A percentile compares a stretch with the other conserved stretches of the same genome.
These are phyloP conservation scores for Boletus eberwhitei DNA, from an alignment of 768 basidiomycete genomes.

Conservation along the genomic window DNA sequence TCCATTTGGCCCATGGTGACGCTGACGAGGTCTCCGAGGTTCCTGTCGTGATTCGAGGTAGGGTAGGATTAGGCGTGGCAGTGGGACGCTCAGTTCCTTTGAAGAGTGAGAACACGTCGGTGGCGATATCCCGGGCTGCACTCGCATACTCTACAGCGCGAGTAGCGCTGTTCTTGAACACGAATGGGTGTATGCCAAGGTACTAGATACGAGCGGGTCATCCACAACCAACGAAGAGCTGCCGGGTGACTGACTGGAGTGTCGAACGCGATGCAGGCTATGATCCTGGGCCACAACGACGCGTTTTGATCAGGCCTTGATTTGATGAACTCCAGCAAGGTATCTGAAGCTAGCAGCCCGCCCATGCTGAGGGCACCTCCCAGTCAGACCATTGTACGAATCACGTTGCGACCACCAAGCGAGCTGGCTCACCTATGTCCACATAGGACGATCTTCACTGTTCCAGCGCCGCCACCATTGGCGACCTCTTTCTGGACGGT, in stretches of 20 bases:
- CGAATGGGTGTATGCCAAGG: slow-evolving; percentile 78
- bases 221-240: background rate
- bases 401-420: background rate
- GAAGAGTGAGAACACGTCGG: slow-evolving; percentile 56
- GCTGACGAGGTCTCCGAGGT: slow-evolving; percentile 14
- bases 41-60: slow-evolving; percentile 32
- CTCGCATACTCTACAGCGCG: slow-evolving; percentile 71
- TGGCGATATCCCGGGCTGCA: slow-evolving; percentile 60
- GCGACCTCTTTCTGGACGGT: slow-evolving; percentile 84
- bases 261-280: slow-evolving; percentile 84
- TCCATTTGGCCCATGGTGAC: slow-evolving; percentile 60
- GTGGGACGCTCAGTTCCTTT: slow-evolving; percentile 41
- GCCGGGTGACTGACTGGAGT: slow-evolving; percentile 63
- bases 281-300: slow-evolving; percentile 84
- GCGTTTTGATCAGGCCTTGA: slow-evolving; percentile 60
- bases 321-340: slow-evolving; percentile 66
- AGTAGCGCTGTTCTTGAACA: slow-evolving; percentile 81
- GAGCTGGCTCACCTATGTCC: slow-evolving; percentile 68
- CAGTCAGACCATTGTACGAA: background rate
- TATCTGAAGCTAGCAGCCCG: slow-evolving; percentile 83
- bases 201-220: slow-evolving; percentile 47
- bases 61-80: slow-evolving; percentile 27
- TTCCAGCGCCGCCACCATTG: slow-evolving; percentile 69
- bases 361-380: slow-evolving; percentile 69
- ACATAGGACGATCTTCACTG: slow-evolving; percentile 78